Evolutionary conservation across 768 basidiomycete species (phyloP).

Genomic region (Serendipita sp.): DNA sequence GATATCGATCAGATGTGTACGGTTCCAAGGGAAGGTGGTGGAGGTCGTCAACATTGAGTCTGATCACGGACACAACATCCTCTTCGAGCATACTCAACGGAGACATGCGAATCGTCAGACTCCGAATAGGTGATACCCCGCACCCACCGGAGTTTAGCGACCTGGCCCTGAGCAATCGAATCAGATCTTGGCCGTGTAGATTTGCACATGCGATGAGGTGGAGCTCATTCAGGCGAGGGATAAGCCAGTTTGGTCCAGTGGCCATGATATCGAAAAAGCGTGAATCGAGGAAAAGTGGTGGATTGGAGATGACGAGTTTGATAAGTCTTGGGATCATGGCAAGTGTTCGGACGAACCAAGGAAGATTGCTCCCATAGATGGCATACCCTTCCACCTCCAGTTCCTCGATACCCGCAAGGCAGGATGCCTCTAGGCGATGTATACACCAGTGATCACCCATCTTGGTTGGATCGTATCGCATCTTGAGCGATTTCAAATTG

Average conservation of each 20-base stretch:
- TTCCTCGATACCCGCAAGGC: background rate
- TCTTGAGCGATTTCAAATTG: constrained; percentile 5
- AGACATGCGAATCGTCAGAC: background rate
- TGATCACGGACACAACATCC: background rate
- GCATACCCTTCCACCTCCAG: constrained; percentile 3
- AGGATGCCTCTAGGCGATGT: constrained; percentile 1
- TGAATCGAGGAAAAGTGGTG: constrained; percentile 2
- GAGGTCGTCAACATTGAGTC: background rate
- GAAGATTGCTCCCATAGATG: background rate
- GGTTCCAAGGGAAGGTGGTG: background rate
- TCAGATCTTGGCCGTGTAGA: constrained; percentile 5
- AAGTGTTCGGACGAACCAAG: constrained; percentile 3
- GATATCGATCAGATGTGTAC: background rate
- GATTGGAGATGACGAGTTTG: background rate
- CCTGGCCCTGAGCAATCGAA: background rate
- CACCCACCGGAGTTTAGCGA: background rate
- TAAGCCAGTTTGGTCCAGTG: constrained; percentile 5
- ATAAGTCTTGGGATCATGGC: background rate
- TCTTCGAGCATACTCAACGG: constrained; percentile 4
- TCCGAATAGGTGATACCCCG: background rate
- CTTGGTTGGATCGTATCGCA: constrained; percentile 6
- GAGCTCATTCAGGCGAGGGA: constrained; percentile 1
- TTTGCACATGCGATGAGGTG: constrained; percentile 1
- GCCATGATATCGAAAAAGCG: constrained; percentile 5
- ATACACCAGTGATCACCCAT: constrained; percentile 7